A percentile compares a stretch with the other conserved stretches of the same genome.
phyloP scores from a whole-genome alignment of 345 rosid genomes.

The Theobroma cacao region DNA sequence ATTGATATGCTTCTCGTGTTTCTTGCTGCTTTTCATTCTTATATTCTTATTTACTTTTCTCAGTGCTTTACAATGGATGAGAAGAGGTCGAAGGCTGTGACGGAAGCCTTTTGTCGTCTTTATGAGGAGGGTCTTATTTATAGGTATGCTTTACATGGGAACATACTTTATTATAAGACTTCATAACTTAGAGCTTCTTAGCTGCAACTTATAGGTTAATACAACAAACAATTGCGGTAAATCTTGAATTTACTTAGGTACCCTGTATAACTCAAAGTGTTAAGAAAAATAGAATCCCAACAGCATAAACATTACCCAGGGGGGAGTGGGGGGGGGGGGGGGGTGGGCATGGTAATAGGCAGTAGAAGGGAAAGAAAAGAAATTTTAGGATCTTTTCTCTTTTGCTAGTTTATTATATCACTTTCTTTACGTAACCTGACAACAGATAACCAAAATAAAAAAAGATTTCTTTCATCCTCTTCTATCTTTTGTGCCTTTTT shows the following conservation, averaged over 20 bases:
- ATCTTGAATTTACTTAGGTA: background rate
- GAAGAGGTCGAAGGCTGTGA: constrained; percentile 81
- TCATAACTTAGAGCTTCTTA: background rate
- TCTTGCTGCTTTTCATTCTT: background rate
- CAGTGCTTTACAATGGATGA: constrained; percentile 99
- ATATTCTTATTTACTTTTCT: background rate
- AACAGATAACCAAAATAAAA: background rate
- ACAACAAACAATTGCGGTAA: background rate
- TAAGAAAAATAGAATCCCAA: background rate
- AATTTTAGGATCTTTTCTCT: background rate
- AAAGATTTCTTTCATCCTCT: background rate
- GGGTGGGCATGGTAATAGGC: too few relatives aligned
- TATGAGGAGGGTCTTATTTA: constrained; percentile 80
- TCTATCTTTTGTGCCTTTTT: background rate
- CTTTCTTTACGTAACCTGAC: background rate
- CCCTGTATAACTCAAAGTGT: background rate
- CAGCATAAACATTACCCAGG: background rate
- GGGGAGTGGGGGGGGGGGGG: too few relatives aligned
- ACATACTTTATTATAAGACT: background rate
- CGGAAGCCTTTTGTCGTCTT: constrained; percentile 76
- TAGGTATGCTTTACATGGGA: constrained; percentile 40
- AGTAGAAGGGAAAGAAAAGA: background rate
- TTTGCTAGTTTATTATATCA: background rate
- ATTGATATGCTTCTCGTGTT: constrained; percentile 1
- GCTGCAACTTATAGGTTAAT: background rate